Conservation (phyloP, 1,284 basidiomycete species). For the Afroboletus lepidellus region DNA sequence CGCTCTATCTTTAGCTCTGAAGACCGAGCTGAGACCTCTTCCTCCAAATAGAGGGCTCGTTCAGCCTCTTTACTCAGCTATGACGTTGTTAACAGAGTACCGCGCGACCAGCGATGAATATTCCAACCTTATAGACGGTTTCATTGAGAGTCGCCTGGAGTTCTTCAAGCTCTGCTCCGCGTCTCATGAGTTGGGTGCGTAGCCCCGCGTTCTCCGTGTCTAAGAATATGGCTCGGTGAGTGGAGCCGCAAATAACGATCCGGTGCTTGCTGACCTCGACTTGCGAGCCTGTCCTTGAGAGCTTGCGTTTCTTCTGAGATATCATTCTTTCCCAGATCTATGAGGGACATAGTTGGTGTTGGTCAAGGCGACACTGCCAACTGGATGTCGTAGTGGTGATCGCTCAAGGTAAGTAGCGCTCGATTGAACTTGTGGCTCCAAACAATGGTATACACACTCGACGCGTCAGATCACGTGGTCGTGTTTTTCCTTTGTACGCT, state of each 20-base stretch:
- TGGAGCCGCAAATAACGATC: neutral
- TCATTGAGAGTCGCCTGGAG: conserved; percentile 54
- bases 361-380: conserved; percentile 15
- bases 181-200: conserved; percentile 53
- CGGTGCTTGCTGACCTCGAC: conserved; percentile 50
- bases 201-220: conserved; percentile 60
- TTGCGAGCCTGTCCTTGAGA: conserved; percentile 58
- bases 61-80: conserved; percentile 61
- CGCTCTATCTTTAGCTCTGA: conserved; percentile 59
- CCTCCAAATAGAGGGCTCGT: conserved; percentile 54
- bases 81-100: conserved; percentile 10
- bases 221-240: conserved; percentile 26
- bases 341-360: conserved; percentile 49
- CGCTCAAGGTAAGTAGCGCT: neutral
- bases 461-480: conserved; percentile 34
- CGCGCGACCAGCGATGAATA: conserved; percentile 7
- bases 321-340: conserved; percentile 57
- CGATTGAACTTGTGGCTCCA: conserved; percentile 15
- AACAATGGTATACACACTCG: conserved; percentile 28
- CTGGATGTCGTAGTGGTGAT: conserved; percentile 13
- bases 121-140: conserved; percentile 55
- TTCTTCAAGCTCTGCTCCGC: conserved; percentile 53
- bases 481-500: conserved; percentile 15
- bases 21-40: conserved; percentile 44
- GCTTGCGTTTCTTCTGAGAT: conserved; percentile 57